Evolutionary conservation across 768 basidiomycete species (phyloP).

Genomic region (Mycena leptocephala): DNA sequence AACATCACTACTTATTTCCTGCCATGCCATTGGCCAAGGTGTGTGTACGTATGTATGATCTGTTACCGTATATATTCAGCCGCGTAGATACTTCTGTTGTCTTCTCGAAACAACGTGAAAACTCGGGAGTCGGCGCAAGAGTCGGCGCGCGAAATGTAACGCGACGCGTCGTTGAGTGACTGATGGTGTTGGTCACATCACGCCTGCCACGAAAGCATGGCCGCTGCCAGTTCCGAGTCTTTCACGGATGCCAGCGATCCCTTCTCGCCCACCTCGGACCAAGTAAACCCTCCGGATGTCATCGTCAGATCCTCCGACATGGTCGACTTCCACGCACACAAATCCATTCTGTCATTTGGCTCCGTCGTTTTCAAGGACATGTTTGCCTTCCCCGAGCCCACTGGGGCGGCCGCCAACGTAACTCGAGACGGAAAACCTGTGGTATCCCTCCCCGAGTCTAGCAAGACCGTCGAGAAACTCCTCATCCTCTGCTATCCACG

Average conservation of each 20-base stretch:
- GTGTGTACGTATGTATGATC: too few species aligned
- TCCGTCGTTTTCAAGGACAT: constrained; percentile 53
- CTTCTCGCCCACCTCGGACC: constrained; percentile 20
- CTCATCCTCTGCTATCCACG: constrained; percentile 54
- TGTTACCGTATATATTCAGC: too few species aligned
- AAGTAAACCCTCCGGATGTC: constrained; percentile 55
- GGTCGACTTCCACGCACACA: constrained; percentile 58
- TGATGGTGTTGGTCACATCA: too few species aligned
- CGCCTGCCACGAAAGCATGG: too few species aligned
- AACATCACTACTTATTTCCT: too few species aligned
- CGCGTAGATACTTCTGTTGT: too few species aligned
- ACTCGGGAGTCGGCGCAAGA: too few species aligned
- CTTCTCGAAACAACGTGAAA: too few species aligned
- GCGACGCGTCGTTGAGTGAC: too few species aligned
- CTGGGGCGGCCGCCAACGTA: constrained; percentile 41
- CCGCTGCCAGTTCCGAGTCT: too few species aligned
- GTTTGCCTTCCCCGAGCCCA: constrained; percentile 48
- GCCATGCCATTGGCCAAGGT: too few species aligned
- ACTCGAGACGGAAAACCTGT: constrained; percentile 48
- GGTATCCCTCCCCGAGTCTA: constrained; percentile 51
- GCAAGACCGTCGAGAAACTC: constrained; percentile 48
- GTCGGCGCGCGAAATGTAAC: too few species aligned
- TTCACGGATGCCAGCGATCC: constrained; percentile 22
- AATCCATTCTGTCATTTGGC: constrained; percentile 56
- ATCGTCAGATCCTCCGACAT: constrained; percentile 58